A percentile compares a stretch with the other conserved stretches of the same genome.
Evolutionary conservation across 2,329 filamentous ascomycete genomes (phyloP).

Genomic region (Paradendryphiella salina): DNA sequence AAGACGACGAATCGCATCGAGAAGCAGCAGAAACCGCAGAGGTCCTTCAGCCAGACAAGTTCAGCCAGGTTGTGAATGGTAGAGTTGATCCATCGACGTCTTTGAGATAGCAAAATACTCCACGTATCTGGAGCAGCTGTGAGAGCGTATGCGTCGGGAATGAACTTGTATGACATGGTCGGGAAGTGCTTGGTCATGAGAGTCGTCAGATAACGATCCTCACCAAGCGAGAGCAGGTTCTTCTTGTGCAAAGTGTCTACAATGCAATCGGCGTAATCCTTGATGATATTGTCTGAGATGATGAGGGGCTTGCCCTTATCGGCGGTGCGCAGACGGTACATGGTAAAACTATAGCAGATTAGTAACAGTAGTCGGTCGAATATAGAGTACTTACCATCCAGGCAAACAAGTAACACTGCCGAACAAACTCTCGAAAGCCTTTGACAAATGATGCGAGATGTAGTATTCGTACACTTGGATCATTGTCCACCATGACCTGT

Average conservation of each 20-base stretch:
- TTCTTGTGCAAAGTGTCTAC: conserved; percentile 95
- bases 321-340: conserved; percentile 93
- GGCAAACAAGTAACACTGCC: conserved; percentile 98
- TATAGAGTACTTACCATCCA: conserved; percentile 75
- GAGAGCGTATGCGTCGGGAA: conserved; percentile 87
- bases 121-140: conserved; percentile 94
- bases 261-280: conserved; percentile 83
- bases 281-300: conserved; percentile 84
- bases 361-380: conserved; percentile 14
- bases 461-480: conserved; percentile 99
- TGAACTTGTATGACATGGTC: conserved; percentile 92
- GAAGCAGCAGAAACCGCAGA: conserved; percentile 99
- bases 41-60: conserved; percentile 83
- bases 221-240: conserved; percentile 89
- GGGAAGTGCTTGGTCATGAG: conserved; percentile 99
- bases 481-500: conserved; percentile 98
- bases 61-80: conserved; percentile 96
- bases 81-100: conserved; percentile 99
- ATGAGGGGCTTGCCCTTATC: conserved; percentile 95
- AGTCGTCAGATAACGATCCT: conserved; percentile 96
- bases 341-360: conserved; percentile 75
- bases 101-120: conserved; percentile 93
- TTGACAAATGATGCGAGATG: conserved; percentile 95
- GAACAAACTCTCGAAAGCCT: conserved; percentile 97
- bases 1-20: conserved; percentile 97